phyloP scores from a whole-genome alignment of 441 rosid species.

The Corymbia calophylla region DNA sequence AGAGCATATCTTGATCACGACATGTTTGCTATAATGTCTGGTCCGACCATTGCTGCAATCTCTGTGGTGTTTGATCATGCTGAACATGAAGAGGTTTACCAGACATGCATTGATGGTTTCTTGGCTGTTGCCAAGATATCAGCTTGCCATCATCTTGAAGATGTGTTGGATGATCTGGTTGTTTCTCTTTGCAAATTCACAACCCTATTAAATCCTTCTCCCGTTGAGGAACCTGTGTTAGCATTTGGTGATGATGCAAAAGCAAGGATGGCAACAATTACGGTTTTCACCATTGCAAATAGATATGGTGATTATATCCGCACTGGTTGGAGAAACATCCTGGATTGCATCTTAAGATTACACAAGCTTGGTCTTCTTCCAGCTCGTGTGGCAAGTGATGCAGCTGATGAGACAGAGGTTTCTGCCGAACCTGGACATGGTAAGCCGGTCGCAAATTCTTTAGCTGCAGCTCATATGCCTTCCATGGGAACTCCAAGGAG shows the following conservation, averaged over 20 bases:
- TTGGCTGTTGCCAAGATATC: slow-evolving; percentile 94
- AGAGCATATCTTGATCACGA: slow-evolving; percentile 80
- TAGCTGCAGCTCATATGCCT: slow-evolving; percentile 53
- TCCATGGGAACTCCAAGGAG: slow-evolving; percentile 67
- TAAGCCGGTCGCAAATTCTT: slow-evolving; percentile 57
- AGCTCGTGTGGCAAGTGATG: slow-evolving; percentile 96
- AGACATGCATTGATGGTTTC: slow-evolving; percentile 93
- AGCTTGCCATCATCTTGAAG: slow-evolving; percentile 95
- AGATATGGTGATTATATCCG: slow-evolving; percentile 86
- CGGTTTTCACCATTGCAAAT: slow-evolving; percentile 93
- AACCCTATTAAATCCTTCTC: slow-evolving; percentile 70
- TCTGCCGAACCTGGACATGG: slow-evolving; percentile 72
- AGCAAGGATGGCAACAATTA: slow-evolving; percentile 92
- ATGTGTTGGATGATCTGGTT: slow-evolving; percentile 93
- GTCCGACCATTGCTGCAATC: slow-evolving; percentile 96
- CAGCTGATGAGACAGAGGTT: slow-evolving; percentile 88
- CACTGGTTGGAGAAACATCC: slow-evolving; percentile 94
- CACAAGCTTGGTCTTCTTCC: slow-evolving; percentile 99
- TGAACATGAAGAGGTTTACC: slow-evolving; percentile 85
- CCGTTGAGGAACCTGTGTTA: slow-evolving; percentile 85
- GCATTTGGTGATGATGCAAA: slow-evolving; percentile 94
- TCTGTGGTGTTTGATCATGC: slow-evolving; percentile 98
- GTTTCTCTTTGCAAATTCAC: slow-evolving; percentile 96
- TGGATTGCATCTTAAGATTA: slow-evolving; percentile 87
- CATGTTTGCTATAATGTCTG: slow-evolving; percentile 90